A percentile compares a stretch with the other conserved stretches of the same genome.
phyloP scores from a whole-genome alignment of 1,284 basidiomycete genomes.

The Leccinum huronense region DNA sequence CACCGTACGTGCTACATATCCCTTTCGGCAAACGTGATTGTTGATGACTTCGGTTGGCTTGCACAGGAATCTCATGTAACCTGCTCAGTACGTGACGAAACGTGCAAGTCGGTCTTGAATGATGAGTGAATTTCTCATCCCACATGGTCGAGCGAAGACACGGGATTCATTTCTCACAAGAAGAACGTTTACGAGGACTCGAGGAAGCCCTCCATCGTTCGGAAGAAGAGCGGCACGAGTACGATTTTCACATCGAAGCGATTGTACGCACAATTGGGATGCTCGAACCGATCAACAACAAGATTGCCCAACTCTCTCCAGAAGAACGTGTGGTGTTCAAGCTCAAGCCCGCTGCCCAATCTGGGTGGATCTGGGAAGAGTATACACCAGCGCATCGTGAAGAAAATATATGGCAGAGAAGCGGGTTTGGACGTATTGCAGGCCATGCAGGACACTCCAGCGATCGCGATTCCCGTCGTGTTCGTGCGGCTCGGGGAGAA shows the following conservation, averaged over 20 bases:
- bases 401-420: slow-evolving; percentile 94
- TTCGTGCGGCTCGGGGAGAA: slow-evolving; percentile 90
- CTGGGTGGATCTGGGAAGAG: slow-evolving; percentile 88
- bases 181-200: slow-evolving; percentile 76
- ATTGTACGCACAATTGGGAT: slow-evolving; percentile 89
- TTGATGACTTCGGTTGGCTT: slow-evolving; percentile 14
- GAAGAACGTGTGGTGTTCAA: slow-evolving; percentile 87
- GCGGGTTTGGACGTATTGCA: slow-evolving; percentile 87
- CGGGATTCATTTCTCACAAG: slow-evolving; percentile 86
- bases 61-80: slow-evolving; percentile 79
- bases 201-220: slow-evolving; percentile 96
- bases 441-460: slow-evolving; percentile 90
- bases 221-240: slow-evolving; percentile 98
- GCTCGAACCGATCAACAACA: slow-evolving; percentile 90
- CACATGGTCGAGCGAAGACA: slow-evolving; percentile 91
- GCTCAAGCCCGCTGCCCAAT: slow-evolving; percentile 70
- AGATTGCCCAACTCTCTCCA: slow-evolving; percentile 79
- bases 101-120: slow-evolving; percentile 95
- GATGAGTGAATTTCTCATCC: slow-evolving; percentile 98
- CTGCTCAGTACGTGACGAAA: slow-evolving; percentile 96
- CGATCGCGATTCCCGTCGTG: slow-evolving; percentile 90
- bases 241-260: slow-evolving; percentile 99
- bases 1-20: slow-evolving; percentile 48
- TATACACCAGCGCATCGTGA: slow-evolving; percentile 92
- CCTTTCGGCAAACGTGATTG: neutral